Base-by-base conservation (phyloP, 1,284 basidiomycete species). In the Irpex sp. region DNA sequence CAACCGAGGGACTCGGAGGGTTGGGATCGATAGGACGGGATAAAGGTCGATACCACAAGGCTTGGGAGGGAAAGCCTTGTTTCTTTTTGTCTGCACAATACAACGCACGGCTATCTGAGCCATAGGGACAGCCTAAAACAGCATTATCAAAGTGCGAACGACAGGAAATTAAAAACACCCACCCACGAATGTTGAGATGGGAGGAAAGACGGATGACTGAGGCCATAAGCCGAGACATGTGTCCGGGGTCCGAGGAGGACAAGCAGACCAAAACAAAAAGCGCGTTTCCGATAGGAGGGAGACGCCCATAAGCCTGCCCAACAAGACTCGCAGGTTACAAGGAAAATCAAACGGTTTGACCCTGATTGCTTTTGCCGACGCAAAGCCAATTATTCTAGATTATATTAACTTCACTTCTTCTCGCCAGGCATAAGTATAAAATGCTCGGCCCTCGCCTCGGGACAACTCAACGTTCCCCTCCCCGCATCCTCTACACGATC, bases 401-500 rank as follows among this genome's bases (percentile, higher is more conserved):
- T 55, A 55, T 55, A 55, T 55, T 55, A 55, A 55, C 19, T 15
- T 15, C 33, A 31, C 13, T 33, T 21, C 33, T 33, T 51, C 17
- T 51, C 49, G 39, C 39, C 15, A 19, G 21, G 49, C 49, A 31
- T 33, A 35, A 33, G 31, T 55, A 55, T 55, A 55, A 55, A 55
- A 55, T 55, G 53, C 53, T 55, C 49, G 13, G 26, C 9, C 49
- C 49, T 19, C 13, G 17, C 17, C 53, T 55, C 53, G 17, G 53
- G 21, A 26, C 33, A 8, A 55, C 21, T 15, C 21, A 31, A 55
- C 53, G 53, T 55, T 35, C 53, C 53, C 53, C 53, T 35, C 53
- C 53, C 53, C 53, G 53, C 62, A 39, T 21, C 53, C 54, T 31
- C 33, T 31, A 36, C 35, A 54, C 39, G 59, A 64, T 64, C 63